Conservation (phyloP, 352 stramenopile genomes). For the Phytophthora quininea region DNA sequence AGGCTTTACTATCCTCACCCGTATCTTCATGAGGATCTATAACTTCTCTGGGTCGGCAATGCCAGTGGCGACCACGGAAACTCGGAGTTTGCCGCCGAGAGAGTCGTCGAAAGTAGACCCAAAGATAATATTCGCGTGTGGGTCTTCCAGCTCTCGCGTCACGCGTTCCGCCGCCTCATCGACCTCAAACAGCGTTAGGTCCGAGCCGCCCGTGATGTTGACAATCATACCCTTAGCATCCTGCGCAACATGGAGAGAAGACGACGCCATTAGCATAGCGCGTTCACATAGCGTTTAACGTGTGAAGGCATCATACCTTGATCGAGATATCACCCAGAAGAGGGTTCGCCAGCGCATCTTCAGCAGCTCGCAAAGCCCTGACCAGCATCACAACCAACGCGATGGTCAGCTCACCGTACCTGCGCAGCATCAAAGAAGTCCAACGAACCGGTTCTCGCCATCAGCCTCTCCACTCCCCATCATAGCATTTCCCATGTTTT, state of each 20-base stretch:
- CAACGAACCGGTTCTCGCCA: conserved; percentile 83
- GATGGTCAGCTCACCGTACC: neutral
- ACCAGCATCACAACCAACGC: conserved; percentile 8
- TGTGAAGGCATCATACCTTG: conserved; percentile 44
- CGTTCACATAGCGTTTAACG: neutral
- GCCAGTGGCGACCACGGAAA: conserved; percentile 88
- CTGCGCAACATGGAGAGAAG: conserved; percentile 23
- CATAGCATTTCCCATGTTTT: conserved; percentile 89
- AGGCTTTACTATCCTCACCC: conserved; percentile 1
- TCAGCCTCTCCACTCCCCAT: conserved; percentile 92
- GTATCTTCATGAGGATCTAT: conserved; percentile 35
- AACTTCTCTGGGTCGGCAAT: conserved; percentile 85
- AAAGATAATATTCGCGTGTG: conserved; percentile 90
- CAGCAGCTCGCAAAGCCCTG: conserved; percentile 80
- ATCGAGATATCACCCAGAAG: conserved; percentile 91
- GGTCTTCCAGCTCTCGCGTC: conserved; percentile 87
- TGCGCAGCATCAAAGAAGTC: neutral
- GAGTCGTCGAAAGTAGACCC: conserved; percentile 87
- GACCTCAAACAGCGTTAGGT: conserved; percentile 94
- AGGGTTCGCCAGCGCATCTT: conserved; percentile 87
- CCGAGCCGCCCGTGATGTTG: conserved; percentile 94
- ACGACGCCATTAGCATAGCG: neutral
- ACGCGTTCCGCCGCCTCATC: conserved; percentile 88
- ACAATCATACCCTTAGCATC: conserved; percentile 94
- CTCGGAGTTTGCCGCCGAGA: conserved; percentile 79